Evolutionary conservation across 345 rosid genomes (phyloP), one percentile per base, ranked within the genome.

Genomic region (Pistacia atlantica): DNA sequence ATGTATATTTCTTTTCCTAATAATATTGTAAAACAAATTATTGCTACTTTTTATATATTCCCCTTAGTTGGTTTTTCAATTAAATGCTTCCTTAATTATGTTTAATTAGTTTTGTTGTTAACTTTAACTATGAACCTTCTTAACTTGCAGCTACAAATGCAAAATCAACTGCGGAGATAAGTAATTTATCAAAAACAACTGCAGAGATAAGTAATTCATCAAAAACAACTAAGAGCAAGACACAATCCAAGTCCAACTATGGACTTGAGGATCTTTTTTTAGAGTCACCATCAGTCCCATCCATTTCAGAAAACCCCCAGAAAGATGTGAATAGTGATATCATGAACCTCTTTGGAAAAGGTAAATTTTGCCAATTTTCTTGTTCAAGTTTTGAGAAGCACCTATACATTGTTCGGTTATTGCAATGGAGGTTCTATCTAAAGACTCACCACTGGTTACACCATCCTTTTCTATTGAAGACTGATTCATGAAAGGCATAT

Each of bases 281-380:
- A 42, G 68, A 67, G 64, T 65, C 80, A 54, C 54, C 78, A 16
- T 31, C 46, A 35, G 48, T 63, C 16, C 68, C 81, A 65, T 65
- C 78, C 18, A 11, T 67, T 55, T 4, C 75, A 17, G 79, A 83
- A 75, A 84, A 83, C 69, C 79, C 83, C 45, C 75, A 66, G 65
- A 84, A 84, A 75, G 86, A 85, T 83, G 85, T 68, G 37, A 85
- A 82, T 72, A 83, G 55, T 78, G 87, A 84, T 57, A 74, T 79
- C 8, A 72, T 83, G 83, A 81, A 81, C 75, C 81, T 83, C 68
- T 85, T 85, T 75, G 86, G 86, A 79, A 75, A 89, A 87, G 92
- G 90, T 89, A 80, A 58, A 11, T 56, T 13, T 57, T 28, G 4
- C 69, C 14, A 46, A 3, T 61, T 70, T 52, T 42, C 33, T 56